These are phyloP conservation scores for Amanita subjunquillea DNA, from an alignment of 768 basidiomycete species.

Conservation along the genomic window DNA sequence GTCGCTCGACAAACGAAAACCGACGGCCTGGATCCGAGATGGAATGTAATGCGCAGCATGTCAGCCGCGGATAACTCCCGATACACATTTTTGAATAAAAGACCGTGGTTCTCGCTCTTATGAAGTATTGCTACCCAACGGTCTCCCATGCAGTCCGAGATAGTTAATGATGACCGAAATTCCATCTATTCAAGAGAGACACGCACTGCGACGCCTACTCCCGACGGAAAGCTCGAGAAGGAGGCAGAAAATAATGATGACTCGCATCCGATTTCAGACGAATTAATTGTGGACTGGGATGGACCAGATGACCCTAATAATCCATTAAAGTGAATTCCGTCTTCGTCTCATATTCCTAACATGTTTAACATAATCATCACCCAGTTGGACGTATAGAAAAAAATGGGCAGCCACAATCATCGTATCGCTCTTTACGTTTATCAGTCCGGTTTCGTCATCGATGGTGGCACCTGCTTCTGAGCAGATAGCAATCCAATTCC, in stretches of 20 bases:
- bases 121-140: no score
- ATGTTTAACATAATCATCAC: not conserved
- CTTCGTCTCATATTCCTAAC: not conserved
- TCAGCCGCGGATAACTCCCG: no score
- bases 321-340: slow-evolving; percentile 40
- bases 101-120: no score
- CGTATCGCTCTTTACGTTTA: slow-evolving; percentile 60
- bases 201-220: not conserved
- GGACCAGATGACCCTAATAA: slow-evolving; percentile 48
- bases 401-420: slow-evolving; percentile 63
- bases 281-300: slow-evolving; percentile 47
- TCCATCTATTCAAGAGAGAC: not conserved
- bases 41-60: no score
- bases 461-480: slow-evolving; percentile 61
- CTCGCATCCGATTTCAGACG: slow-evolving; percentile 1
- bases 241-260: no score
- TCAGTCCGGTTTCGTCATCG: slow-evolving; percentile 59
- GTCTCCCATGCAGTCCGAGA: not conserved
- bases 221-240: not conserved
- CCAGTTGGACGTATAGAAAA: slow-evolving; percentile 43
- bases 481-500: slow-evolving; percentile 42
- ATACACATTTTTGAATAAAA: no score
- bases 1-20: no score
- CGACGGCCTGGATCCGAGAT: no score
- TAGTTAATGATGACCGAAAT: not conserved